A percentile compares a stretch with the other conserved stretches of the same genome.
phyloP scores from a whole-genome alignment of 2,329 filamentous ascomycete species.

The Paraconiothyrium sp. region DNA sequence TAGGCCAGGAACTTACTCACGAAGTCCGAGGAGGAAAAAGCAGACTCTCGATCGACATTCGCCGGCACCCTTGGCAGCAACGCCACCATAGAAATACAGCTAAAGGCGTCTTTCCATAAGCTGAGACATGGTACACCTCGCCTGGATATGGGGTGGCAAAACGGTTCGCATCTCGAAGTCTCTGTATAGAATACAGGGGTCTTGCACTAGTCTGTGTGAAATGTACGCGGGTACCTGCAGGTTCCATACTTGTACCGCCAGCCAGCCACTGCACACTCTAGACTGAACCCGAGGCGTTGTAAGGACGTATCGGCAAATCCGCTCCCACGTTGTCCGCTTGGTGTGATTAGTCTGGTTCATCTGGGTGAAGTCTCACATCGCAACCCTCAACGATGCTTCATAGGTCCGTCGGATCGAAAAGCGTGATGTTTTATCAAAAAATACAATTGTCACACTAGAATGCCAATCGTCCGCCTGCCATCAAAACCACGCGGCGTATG shows the following conservation, averaged over 20 bases:
- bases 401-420: not conserved
- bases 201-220: not conserved
- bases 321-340: not conserved
- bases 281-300: not conserved
- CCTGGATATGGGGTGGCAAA: not conserved
- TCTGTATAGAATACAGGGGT: not conserved
- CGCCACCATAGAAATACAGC: not conserved
- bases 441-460: not conserved
- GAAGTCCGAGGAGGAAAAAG: slow-evolving; percentile 11
- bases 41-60: not conserved
- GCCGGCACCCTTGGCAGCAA: not conserved
- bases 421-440: not conserved
- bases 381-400: not conserved
- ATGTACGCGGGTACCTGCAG: slow-evolving; percentile 2
- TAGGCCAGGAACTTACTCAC: not conserved
- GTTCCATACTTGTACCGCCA: not conserved
- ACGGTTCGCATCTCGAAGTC: not conserved
- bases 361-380: not conserved
- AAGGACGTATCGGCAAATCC: not conserved
- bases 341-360: not conserved
- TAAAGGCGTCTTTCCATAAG: not conserved
- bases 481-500: not conserved
- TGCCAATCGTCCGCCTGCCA: not conserved
- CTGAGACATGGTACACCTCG: not conserved
- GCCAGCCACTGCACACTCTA: not conserved